Evolutionary conservation across 106 monocot species (phyloP).

Genomic region (Hemerocallis citrina): DNA sequence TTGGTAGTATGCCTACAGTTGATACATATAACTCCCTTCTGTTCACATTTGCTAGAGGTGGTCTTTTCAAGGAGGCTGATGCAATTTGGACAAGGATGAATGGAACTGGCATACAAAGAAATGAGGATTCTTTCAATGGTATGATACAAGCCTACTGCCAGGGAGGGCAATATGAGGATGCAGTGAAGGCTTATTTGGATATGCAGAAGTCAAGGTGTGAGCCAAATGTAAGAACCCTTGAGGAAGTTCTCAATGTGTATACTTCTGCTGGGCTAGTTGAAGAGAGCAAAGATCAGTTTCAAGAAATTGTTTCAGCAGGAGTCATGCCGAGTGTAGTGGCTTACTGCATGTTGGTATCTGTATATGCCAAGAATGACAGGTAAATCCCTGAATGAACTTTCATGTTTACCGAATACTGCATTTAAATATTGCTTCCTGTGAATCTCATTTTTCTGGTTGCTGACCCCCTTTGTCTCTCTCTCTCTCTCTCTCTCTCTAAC

Average conservation of each 20-base stretch:
- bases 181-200: constrained; percentile 74
- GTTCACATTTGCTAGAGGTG: constrained; percentile 64
- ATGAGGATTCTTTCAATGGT: constrained; percentile 61
- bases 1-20: constrained; percentile 59
- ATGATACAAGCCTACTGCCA: constrained; percentile 78
- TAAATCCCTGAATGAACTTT: constrained; percentile 3
- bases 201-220: constrained; percentile 82
- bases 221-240: constrained; percentile 59
- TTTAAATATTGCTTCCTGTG: neutral
- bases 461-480: too few relatives aligned
- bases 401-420: neutral
- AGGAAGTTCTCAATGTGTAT: constrained; percentile 71
- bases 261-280: constrained; percentile 73
- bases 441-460: too few relatives aligned
- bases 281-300: constrained; percentile 83
- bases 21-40: constrained; percentile 77
- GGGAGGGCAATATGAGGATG: constrained; percentile 84
- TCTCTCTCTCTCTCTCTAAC: neutral
- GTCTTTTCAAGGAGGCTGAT: constrained; percentile 74
- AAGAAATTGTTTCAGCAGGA: constrained; percentile 56
- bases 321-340: constrained; percentile 61
- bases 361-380: constrained; percentile 91
- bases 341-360: constrained; percentile 74
- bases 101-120: constrained; percentile 48
- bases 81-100: constrained; percentile 62